A percentile compares a stretch with the other conserved stretches of the same genome.
Conservation (phyloP, 768 basidiomycete genomes). For the Lanmaoa rubissima region DNA sequence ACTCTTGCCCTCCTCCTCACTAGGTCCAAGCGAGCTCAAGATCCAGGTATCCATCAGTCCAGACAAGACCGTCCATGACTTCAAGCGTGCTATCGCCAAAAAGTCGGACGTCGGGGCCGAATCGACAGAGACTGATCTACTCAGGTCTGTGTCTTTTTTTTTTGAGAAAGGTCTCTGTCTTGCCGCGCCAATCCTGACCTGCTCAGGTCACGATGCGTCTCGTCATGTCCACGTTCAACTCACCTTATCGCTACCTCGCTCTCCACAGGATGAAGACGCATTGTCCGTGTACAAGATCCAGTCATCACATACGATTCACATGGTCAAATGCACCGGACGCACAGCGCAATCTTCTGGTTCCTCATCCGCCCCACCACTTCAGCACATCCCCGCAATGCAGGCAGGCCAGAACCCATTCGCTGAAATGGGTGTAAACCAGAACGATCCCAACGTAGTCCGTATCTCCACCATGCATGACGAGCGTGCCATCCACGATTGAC, state of each 20-base stretch:
- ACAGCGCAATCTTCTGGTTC: conserved; percentile 33
- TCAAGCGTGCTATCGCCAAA: conserved; percentile 86
- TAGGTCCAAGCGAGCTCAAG: conserved; percentile 88
- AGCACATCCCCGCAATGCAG: conserved; percentile 74
- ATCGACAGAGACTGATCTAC: conserved; percentile 89
- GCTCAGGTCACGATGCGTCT: conserved; percentile 45
- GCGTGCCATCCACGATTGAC: background rate
- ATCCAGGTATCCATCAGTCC: conserved; percentile 79
- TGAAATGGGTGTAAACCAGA: conserved; percentile 85
- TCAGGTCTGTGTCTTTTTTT: conserved; percentile 53
- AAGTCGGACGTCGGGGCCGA: conserved; percentile 82
- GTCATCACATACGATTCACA: conserved; percentile 83
- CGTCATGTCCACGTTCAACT: background rate
- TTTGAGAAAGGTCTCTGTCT: background rate
- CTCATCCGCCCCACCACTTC: conserved; percentile 38
- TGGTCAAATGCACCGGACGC: conserved; percentile 84
- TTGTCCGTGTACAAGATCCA: conserved; percentile 89
- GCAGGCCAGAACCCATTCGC: conserved; percentile 93
- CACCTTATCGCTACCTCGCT: conserved; percentile 7
- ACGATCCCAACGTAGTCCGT: conserved; percentile 91
- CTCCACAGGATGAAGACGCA: conserved; percentile 70
- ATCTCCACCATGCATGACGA: background rate
- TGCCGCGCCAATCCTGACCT: conserved; percentile 23
- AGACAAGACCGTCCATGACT: conserved; percentile 83
- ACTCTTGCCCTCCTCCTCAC: too few species aligned